These are phyloP conservation scores for Trichomonas tenax DNA, from an alignment of 208 protist genomes.

Conservation along the genomic window DNA sequence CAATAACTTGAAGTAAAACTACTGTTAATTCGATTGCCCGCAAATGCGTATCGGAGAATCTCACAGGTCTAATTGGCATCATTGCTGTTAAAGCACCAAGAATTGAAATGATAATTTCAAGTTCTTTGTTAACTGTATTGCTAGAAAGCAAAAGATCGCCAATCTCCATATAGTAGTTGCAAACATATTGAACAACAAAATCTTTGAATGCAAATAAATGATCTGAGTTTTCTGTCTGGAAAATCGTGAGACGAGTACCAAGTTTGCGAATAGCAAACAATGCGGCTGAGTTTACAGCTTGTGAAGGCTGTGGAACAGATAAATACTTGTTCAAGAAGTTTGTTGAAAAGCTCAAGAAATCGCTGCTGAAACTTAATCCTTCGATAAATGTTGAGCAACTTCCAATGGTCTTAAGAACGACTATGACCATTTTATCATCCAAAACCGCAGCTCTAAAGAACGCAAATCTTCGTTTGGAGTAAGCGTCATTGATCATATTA, in stretches of 20 bases:
- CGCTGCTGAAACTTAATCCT: background rate
- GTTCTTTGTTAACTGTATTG: background rate
- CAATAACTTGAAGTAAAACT: background rate
- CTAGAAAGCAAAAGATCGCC: background rate
- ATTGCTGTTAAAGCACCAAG: background rate
- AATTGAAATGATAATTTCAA: background rate
- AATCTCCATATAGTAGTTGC: background rate
- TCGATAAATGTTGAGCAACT: background rate
- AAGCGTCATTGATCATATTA: background rate
- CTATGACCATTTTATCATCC: background rate
- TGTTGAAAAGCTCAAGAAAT: background rate
- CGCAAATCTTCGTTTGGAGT: background rate
- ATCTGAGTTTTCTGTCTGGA: background rate
- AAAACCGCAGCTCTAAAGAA: background rate
- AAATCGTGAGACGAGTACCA: background rate
- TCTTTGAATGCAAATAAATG: background rate
- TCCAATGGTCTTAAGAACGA: background rate
- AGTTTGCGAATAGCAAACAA: background rate
- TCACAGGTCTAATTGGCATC: background rate
- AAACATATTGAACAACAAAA: background rate
- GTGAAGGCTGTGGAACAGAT: background rate
- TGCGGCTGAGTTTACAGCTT: background rate
- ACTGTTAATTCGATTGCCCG: background rate
- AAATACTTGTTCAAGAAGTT: background rate
- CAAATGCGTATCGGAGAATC: background rate